These are phyloP conservation scores for Dendrobium nobile DNA, from an alignment of 106 monocot species.

Conservation along the genomic window DNA sequence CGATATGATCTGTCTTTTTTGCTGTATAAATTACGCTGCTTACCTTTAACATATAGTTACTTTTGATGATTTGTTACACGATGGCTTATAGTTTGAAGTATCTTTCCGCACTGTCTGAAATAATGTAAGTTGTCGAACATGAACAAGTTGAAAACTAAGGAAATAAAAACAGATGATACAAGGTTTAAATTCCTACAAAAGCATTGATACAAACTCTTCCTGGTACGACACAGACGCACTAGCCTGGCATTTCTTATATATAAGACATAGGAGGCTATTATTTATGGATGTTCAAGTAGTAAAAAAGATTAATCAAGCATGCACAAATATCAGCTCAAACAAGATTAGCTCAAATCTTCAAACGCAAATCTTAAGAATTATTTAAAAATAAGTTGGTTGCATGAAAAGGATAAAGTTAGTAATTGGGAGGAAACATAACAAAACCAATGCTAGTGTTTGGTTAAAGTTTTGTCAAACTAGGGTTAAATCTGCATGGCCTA, in stretches of 20 bases:
- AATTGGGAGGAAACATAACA: no score
- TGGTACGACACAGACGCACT: background rate
- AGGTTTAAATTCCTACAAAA: background rate
- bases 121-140: no score
- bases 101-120: background rate
- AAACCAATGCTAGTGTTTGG: no score
- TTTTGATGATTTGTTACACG: background rate
- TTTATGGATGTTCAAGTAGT: background rate
- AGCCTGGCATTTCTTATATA: background rate
- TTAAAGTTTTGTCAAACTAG: no score
- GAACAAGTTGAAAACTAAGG: background rate
- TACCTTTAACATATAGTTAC: background rate
- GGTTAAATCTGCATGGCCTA: no score
- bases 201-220: background rate
- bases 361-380: background rate
- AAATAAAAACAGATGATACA: background rate
- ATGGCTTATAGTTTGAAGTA: background rate
- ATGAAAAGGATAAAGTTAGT: no score
- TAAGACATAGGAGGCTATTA: background rate
- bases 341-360: background rate
- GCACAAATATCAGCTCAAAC: background rate
- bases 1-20: background rate
- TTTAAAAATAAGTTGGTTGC: no score
- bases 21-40: background rate
- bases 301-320: background rate